Conservation (phyloP, 83 land plant species). For the Picea engelmannii region DNA sequence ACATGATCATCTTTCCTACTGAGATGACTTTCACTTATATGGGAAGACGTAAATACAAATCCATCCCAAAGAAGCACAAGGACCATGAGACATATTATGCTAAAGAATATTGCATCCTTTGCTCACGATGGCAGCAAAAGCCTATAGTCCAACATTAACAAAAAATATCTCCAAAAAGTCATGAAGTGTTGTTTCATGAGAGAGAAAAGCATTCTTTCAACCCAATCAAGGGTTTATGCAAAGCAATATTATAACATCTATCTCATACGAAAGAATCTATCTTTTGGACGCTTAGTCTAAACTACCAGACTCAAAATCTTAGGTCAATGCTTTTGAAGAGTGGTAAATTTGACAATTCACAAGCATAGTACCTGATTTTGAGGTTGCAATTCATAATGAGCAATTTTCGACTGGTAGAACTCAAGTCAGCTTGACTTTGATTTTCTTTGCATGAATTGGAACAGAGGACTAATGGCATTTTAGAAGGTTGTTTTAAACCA, state of each 20-base stretch:
- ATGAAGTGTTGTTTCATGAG: neutral
- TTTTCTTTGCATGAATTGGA: no score
- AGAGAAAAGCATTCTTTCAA: neutral
- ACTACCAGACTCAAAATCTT: neutral
- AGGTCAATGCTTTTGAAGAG: neutral
- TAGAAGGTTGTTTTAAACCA: no score
- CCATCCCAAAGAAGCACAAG: conserved; percentile 1
- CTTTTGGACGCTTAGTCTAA: conserved; percentile 5
- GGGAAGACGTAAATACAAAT: neutral
- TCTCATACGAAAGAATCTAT: neutral
- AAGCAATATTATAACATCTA: neutral
- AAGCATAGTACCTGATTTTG: neutral
- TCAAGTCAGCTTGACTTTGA: no score
- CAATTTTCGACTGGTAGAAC: no score
- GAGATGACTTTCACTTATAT: neutral
- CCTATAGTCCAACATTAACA: no score
- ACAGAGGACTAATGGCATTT: no score
- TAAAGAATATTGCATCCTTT: neutral
- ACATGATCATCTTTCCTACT: neutral
- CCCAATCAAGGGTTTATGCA: neutral
- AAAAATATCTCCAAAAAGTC: neutral
- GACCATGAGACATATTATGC: neutral
- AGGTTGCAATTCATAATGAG: neutral
- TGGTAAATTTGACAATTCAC: neutral
- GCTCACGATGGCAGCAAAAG: neutral